Base-by-base conservation (phyloP, 345 rosid genomes). In the Boechera retrofracta region DNA sequence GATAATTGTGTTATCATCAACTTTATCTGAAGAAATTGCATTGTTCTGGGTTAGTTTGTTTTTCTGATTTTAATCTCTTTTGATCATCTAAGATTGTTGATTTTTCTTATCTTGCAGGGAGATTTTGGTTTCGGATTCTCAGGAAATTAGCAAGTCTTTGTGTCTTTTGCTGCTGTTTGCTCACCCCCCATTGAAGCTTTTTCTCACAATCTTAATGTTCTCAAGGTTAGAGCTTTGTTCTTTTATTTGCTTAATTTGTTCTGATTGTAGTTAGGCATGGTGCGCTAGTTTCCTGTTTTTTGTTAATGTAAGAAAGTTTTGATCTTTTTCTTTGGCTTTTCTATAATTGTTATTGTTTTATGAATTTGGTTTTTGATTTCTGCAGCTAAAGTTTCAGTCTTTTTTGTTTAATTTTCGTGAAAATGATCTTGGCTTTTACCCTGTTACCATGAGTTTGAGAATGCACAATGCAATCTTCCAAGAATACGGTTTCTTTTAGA, bases 101-200 rank as follows among this genome's bases (percentile, higher is more conserved):
- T 41, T 38, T 6, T 35, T 36, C 2, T 42, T 35, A 18, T 66
- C n/a, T 76, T 64, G 68, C 81, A 78, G 81, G 81, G 81, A 78
- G 67, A 58, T 58, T 39, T 55, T 31, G 72, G 71, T 71, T 77
- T 64, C 45, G 32, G 77, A 72, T 78, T 77, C 71, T 77, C 56
- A 10, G 56, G 11, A 41, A 41, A 32, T 53, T n/a, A 47, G 67
- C 55, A 72, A 62, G 69, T 78, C 81, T 71, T 78, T 66, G 81
- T 78, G 77, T 78, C 77, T 72, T 66, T 26, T 42, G 39, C 69
- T 72, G 77, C 81, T 78, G 69, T 71, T 78, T 72, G 69, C 81
- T 39, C 16, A 32, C 69, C 69, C 77, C 73, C 77, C 69, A 26
- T 26, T 77, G 66, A 60, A 69, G 49, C 70, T 76, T 60, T 49